Conservation (phyloP, 2,329 filamentous ascomycete species). For the Sclerotinia minor region DNA sequence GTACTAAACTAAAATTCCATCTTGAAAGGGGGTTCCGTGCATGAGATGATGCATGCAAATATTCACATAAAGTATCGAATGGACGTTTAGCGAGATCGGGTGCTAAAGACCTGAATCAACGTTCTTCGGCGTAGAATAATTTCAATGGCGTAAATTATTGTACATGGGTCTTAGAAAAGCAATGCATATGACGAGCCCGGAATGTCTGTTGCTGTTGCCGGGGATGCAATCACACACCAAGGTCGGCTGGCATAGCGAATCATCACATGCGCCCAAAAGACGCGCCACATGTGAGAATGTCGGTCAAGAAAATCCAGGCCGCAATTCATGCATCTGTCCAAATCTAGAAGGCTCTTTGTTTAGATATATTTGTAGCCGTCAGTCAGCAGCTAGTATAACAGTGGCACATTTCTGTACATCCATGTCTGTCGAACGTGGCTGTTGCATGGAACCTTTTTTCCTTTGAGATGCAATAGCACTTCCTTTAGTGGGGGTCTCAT, state of each 20-base stretch:
- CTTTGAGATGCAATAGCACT: background rate
- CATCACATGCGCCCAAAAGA: background rate
- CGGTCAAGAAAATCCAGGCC: background rate
- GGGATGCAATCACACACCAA: background rate
- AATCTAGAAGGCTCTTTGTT: slow-evolving; percentile 11
- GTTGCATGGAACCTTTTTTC: background rate
- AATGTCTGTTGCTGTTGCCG: background rate
- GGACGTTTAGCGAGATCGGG: background rate
- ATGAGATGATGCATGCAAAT: slow-evolving; percentile 5
- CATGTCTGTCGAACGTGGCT: background rate
- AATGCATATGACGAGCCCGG: slow-evolving; percentile 1
- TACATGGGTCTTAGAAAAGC: background rate
- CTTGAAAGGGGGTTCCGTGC: background rate
- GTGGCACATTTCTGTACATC: background rate
- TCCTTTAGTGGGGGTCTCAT: background rate
- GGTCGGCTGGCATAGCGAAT: background rate
- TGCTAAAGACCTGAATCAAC: slow-evolving; percentile 1
- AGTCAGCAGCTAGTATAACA: slow-evolving; percentile 3
- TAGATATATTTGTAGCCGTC: background rate
- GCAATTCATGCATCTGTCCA: slow-evolving; percentile 12
- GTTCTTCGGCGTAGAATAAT: background rate
- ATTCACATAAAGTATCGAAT: slow-evolving; percentile 4
- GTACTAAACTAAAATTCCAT: background rate
- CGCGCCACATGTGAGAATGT: background rate
- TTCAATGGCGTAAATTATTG: background rate